A percentile compares a stretch with the other conserved stretches of the same genome.
These are phyloP conservation scores for Stentor coeruleus DNA, from an alignment of 73 alveolate genomes.

Conservation along the genomic window DNA sequence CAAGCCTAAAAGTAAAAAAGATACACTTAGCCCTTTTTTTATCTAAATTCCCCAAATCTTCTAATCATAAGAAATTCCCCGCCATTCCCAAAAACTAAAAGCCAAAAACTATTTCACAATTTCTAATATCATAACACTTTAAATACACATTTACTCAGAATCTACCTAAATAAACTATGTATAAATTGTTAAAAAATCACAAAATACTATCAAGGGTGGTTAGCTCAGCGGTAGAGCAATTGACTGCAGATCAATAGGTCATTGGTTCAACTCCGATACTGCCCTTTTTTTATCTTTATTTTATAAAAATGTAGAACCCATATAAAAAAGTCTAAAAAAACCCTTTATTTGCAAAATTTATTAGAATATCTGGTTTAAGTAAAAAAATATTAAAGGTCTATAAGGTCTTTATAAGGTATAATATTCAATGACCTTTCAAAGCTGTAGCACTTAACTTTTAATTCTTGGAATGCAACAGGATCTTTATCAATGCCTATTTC, in stretches of 20 bases:
- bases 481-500: background rate
- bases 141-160: too few relatives aligned
- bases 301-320: background rate
- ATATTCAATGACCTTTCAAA: background rate
- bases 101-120: too few relatives aligned
- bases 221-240: constrained; percentile 17
- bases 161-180: too few relatives aligned
- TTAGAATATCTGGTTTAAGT: background rate
- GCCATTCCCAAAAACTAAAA: too few relatives aligned
- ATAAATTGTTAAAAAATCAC: too few relatives aligned
- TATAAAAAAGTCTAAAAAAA: background rate
- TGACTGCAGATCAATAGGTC: constrained; percentile 15
- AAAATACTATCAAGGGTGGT: constrained; percentile 18
- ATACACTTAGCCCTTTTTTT: too few relatives aligned
- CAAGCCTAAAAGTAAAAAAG: too few relatives aligned
- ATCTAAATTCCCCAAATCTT: too few relatives aligned
- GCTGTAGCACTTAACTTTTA: background rate
- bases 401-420: background rate
- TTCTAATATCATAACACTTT: too few relatives aligned
- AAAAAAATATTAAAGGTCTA: background rate
- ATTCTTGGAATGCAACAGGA: background rate
- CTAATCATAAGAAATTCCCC: too few relatives aligned
- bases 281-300: constrained; percentile 4
- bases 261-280: constrained; percentile 11
- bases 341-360: background rate